Evolutionary conservation across 129 eudicot species (phyloP), one percentile per base, ranked within the genome.

Genomic region (Daucus carota): DNA sequence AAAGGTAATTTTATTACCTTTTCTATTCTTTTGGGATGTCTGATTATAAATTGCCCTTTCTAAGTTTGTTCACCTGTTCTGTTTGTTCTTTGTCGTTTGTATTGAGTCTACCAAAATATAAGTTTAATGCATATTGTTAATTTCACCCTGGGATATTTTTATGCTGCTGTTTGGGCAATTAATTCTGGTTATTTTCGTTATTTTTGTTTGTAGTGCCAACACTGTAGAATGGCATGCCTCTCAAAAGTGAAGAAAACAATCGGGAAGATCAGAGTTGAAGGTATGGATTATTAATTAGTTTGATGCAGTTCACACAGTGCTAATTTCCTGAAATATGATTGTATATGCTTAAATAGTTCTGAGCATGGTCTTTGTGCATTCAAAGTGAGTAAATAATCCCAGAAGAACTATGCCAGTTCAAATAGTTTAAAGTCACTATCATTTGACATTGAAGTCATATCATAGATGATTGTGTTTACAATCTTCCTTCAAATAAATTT

Each of bases 211-310:
- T 52, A 54, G 68, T 65, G 34, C 72, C 29, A 88, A 82, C 78
- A 81, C 77, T 79, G 70, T 82, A 47, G 92, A 88, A 88, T 87
- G 76, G 81, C 88, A 77, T 78, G 83, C 48, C 80, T 92, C 50
- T 44, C 78, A 78, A 93, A 87, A 84, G 87, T 81, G 47, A 88
- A 84, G 84, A 87, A 88, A 78, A 84, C 82, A 60, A 86, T 88
- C 29, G 98, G 98, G 81, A 93, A 93, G 79, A 84, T 93, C 52
- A 85, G 92, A 75, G 95, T 93, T 67, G 98, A 93, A 90, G 98
- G 98, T 93, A 76, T 70, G 62, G 22, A 62, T 68, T 72, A 52
- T 34, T 54, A 32, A 45, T 52, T 38, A 29, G 32, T 48, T 34
- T 32, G 34, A 11, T 36, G 50, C 33, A 33, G 16, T 74, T 36